phyloP scores from a whole-genome alignment of 768 basidiomycete species.

The Mycena chlorophos region DNA sequence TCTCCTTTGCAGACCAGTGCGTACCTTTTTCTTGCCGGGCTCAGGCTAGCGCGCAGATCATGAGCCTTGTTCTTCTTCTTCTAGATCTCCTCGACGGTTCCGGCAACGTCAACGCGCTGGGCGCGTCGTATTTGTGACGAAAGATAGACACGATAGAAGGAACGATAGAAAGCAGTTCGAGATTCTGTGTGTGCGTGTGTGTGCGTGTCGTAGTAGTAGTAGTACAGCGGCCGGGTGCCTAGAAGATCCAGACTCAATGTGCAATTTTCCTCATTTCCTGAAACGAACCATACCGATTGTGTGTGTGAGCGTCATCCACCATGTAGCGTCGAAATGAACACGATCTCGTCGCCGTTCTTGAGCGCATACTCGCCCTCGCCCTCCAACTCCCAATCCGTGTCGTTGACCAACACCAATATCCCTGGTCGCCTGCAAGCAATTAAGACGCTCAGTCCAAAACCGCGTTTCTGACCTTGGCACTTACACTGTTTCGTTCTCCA shows the following conservation, averaged over 20 bases:
- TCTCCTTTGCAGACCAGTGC: slow-evolving; percentile 9
- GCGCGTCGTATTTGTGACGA: slow-evolving; percentile 5
- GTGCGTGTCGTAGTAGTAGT: background rate
- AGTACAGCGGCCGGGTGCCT: background rate
- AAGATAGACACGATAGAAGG: background rate
- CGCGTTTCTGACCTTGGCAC: slow-evolving; percentile 24
- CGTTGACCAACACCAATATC: slow-evolving; percentile 94
- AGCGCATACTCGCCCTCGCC: slow-evolving; percentile 87
- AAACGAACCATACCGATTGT: slow-evolving; percentile 1
- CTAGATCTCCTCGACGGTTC: slow-evolving; percentile 10
- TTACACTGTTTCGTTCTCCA: slow-evolving; percentile 85
- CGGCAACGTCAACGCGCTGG: slow-evolving; percentile 12
- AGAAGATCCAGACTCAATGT: background rate
- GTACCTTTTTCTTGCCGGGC: background rate
- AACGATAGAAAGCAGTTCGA: too few relatives aligned
- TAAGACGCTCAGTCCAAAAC: background rate
- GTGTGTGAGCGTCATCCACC: slow-evolving; percentile 70
- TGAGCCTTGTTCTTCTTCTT: too few relatives aligned
- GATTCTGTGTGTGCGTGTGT: slow-evolving; percentile 12
- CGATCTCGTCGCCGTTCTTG: slow-evolving; percentile 80
- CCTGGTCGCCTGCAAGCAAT: slow-evolving; percentile 78
- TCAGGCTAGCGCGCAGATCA: background rate
- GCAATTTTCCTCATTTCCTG: background rate
- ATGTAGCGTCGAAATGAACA: slow-evolving; percentile 95
- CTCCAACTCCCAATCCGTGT: slow-evolving; percentile 97